Conservation (phyloP, 2,329 filamentous ascomycete species). For the Drechslera avenae region DNA sequence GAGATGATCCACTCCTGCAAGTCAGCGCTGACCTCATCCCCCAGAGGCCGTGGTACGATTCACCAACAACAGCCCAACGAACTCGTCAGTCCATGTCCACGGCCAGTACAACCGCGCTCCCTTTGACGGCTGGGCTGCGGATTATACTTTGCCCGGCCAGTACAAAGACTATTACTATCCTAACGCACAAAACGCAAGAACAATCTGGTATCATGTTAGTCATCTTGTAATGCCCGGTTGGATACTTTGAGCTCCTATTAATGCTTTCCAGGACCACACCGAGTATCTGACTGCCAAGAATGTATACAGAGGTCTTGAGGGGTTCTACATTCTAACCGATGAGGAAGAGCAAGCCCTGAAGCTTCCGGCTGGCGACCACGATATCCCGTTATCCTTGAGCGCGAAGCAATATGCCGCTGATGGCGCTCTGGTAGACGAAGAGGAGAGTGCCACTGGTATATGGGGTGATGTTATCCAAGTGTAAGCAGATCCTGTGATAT, state of each 20-base stretch:
- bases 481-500: conserved; percentile 8
- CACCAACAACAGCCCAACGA: conserved; percentile 55
- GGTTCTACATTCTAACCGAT: conserved; percentile 62
- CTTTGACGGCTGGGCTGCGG: conserved; percentile 62
- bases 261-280: conserved; percentile 44
- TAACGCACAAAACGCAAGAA: conserved; percentile 59
- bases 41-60: conserved; percentile 61
- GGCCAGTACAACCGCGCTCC: conserved; percentile 57
- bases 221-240: conserved; percentile 26
- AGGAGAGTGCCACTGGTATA: conserved; percentile 54
- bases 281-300: conserved; percentile 57
- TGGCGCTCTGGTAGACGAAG: conserved; percentile 56
- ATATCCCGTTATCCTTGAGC: conserved; percentile 58
- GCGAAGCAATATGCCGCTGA: conserved; percentile 60
- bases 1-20: too few species aligned
- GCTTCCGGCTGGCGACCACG: conserved; percentile 59
- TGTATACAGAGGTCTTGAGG: conserved; percentile 62
- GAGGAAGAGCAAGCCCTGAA: conserved; percentile 55
- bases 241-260: not conserved
- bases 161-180: conserved; percentile 69
- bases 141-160: conserved; percentile 57
- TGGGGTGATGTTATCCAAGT: conserved; percentile 64
- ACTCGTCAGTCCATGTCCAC: conserved; percentile 60
- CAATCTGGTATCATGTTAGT: conserved; percentile 64
- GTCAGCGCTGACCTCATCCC: not conserved